Evolutionary conservation across 164 flowering plant genomes (phyloP).

Genomic region (Magnolia sinica): DNA sequence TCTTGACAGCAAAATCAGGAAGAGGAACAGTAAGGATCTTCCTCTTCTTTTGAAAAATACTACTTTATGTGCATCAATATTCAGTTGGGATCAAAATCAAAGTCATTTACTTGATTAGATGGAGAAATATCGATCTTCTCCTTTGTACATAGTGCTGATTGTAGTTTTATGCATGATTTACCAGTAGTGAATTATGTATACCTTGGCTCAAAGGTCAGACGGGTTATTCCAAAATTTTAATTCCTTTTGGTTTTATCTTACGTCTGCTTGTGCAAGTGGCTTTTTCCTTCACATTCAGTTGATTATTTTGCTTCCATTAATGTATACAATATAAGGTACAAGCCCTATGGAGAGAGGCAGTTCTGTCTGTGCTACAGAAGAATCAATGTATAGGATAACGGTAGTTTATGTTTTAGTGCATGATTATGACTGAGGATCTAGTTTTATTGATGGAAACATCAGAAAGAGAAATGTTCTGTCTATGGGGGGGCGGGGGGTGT

Average conservation of each 20-base stretch:
- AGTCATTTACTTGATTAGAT: neutral
- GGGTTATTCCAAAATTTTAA: neutral
- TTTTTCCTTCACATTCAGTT: no score
- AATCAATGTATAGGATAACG: no score
- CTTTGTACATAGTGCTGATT: neutral
- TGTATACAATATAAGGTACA: no score
- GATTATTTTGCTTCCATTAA: no score
- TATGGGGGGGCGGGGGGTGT: no score
- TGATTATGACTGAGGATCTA: neutral
- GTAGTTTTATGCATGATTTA: neutral
- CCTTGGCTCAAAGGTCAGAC: neutral
- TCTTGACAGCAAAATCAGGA: constrained; percentile 66
- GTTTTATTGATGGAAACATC: no score
- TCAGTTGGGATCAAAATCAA: neutral
- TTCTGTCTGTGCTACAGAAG: no score
- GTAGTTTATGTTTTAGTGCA: neutral
- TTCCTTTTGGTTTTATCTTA: neutral
- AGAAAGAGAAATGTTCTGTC: no score
- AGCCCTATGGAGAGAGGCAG: no score
- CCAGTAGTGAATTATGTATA: neutral
- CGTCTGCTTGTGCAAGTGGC: no score
- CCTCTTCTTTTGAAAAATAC: neutral
- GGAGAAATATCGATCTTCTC: no score
- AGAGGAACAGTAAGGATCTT: constrained; percentile 67
- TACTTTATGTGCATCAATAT: no score